Evolutionary conservation across 129 eudicot species (phyloP).

Genomic region (Tagetes patula): DNA sequence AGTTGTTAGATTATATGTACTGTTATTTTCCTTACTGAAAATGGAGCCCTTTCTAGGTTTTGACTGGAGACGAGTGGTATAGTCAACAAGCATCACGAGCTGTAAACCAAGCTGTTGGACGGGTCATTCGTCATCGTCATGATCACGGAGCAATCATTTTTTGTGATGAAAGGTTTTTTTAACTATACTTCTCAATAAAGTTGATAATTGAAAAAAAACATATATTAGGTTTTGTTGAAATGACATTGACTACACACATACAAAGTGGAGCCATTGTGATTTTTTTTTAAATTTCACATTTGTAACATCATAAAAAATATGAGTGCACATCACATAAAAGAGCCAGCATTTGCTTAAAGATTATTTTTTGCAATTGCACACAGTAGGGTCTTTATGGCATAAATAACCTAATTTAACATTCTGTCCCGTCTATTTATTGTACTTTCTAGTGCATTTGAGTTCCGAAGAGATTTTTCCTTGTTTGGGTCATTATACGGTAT

Average conservation of each 20-base stretch:
- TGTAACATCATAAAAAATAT: background rate
- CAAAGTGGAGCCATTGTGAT: background rate
- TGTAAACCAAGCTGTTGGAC: constrained; percentile 98
- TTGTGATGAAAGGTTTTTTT: constrained; percentile 88
- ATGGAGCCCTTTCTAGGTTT: constrained; percentile 41
- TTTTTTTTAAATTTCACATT: background rate
- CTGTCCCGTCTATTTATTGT: background rate
- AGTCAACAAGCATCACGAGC: constrained; percentile 95
- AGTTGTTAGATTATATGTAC: background rate
- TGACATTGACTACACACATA: constrained; percentile 11
- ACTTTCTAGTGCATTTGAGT: background rate
- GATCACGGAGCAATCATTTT: constrained; percentile 95
- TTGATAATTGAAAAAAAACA: background rate
- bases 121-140: constrained; percentile 95
- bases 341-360: background rate
- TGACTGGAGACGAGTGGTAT: constrained; percentile 97
- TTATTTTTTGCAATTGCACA: background rate
- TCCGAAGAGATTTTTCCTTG: background rate
- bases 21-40: constrained; percentile 13
- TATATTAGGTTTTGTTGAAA: constrained; percentile 18
- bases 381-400: background rate
- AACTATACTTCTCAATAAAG: background rate
- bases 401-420: background rate
- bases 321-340: background rate
- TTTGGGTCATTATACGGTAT: background rate